Evolutionary conservation across 225 moss, liverwort and hornwort species (phyloP).

Genomic region (Pseudoscleropodium purum): DNA sequence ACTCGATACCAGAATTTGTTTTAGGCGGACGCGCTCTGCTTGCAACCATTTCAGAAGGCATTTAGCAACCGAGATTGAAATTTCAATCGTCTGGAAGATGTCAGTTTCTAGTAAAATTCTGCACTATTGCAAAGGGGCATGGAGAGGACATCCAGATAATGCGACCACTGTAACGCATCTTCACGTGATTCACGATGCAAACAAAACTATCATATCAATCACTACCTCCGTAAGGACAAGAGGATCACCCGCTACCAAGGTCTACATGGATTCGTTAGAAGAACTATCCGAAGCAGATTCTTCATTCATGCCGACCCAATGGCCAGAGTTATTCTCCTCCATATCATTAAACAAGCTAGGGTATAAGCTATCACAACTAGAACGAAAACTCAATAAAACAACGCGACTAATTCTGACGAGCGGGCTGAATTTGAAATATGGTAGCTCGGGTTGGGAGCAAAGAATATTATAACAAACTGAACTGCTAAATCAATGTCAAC

Average conservation of each 20-base stretch:
- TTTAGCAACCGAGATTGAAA: not conserved
- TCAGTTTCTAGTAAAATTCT: not conserved
- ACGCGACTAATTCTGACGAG: not conserved
- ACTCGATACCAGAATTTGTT: conserved; percentile 44
- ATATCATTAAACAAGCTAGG: not conserved
- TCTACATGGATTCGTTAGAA: not conserved
- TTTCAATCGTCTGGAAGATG: not conserved
- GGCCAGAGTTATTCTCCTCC: not conserved
- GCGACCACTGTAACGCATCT: not conserved
- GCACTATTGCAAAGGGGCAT: not conserved
- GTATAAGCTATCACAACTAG: not conserved
- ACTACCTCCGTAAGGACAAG: not conserved
- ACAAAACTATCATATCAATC: not conserved
- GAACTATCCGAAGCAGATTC: not conserved
- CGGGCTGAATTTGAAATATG: not conserved
- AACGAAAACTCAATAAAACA: not conserved
- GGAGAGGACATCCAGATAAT: not conserved
- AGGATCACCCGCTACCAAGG: not conserved
- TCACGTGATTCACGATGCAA: not conserved
- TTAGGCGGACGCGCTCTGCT: conserved; percentile 66
- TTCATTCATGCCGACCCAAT: not conserved
- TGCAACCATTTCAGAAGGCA: not conserved
- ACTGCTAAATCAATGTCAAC: not conserved
- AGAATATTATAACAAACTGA: not conserved
- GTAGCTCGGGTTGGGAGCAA: not conserved